Evolutionary conservation across 495 filamentous ascomycete genomes (phyloP).

Genomic region (Talaromyces trachyspermus): DNA sequence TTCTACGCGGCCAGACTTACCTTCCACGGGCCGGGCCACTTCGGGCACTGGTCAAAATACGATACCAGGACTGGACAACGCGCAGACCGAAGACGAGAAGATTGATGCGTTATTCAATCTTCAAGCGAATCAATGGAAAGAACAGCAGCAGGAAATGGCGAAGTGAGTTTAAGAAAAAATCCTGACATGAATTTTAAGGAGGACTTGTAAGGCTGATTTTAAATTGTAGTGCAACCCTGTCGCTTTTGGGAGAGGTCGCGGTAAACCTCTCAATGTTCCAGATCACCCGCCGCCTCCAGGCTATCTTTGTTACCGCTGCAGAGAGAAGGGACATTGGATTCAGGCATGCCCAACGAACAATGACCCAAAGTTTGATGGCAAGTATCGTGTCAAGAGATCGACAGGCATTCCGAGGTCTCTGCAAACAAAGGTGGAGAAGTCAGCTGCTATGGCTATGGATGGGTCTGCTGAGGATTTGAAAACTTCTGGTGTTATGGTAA

Average conservation of each 20-base stretch:
- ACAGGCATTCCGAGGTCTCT: constrained; percentile 94
- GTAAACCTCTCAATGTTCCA: constrained; percentile 67
- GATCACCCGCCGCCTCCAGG: constrained; percentile 85
- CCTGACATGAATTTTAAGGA: too few relatives aligned
- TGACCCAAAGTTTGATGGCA: constrained; percentile 88
- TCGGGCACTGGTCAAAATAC: constrained; percentile 43
- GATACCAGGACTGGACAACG: constrained; percentile 54
- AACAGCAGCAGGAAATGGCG: constrained; percentile 86
- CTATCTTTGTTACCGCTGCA: constrained; percentile 96
- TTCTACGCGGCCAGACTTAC: constrained; percentile 62
- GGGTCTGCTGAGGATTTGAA: constrained; percentile 68
- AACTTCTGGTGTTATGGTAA: constrained; percentile 88
- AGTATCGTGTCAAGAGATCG: constrained; percentile 84
- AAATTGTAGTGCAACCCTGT: constrained; percentile 52
- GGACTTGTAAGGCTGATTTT: too few relatives aligned
- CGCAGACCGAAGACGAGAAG: constrained; percentile 82
- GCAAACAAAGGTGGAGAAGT: constrained; percentile 88
- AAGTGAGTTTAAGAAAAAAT: constrained; percentile 78
- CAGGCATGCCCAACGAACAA: constrained; percentile 95
- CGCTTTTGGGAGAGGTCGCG: constrained; percentile 45
- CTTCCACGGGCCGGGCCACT: constrained; percentile 38
- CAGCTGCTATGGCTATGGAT: constrained; percentile 63
- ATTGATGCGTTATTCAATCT: constrained; percentile 84
- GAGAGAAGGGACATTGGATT: constrained; percentile 98
- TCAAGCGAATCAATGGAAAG: constrained; percentile 77